Base-by-base conservation (phyloP, 2,329 filamentous ascomycete genomes). In the Ceratocystiopsis sp. region DNA sequence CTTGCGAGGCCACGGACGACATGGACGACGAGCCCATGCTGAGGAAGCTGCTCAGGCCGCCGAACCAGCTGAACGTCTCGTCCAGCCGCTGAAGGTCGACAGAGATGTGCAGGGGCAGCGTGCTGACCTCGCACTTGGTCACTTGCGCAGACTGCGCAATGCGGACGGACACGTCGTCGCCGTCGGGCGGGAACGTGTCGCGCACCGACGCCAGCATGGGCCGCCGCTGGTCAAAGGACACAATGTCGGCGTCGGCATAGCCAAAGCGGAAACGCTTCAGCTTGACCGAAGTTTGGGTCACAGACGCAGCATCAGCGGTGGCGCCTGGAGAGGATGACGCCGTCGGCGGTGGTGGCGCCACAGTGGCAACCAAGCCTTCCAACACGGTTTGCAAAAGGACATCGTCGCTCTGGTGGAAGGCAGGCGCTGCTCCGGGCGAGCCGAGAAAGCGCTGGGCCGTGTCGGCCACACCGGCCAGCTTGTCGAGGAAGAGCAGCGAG, bases 21-120 rank as follows among this genome's bases (percentile, higher is more conserved):
- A 93, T 81, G 0, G 89, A 94, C 46, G 74, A 82, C 46, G 74
- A 82, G 48, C 86, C 84, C 57, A 95, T 73, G 53, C 91, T 93
- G 37, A 98, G 65, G 42, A 98, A 80, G 50, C 86, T 85, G 57
- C 87, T 94, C 37, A 98, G 65, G 0, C 91, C 91, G 34, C 91
- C 91, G 59, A 95, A 87, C 69, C 84, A 85, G 44, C 76, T 75
- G 46, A 96, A 77, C 0, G 84, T 84, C 53, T 94, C 86, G 52
- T 96, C 91, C 18, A 96, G 63, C 44, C 75, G 73, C 49, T 80
- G 78, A 15, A 95, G 63, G 55, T 96, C 84, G 36, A 96, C 61
- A 45, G 78, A 73, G 11, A 94, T 58, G 46, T 79, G 74, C 2
- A 95, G 59, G 7, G 87, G 85, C 11, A 93, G 67, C 0, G 86